Base-by-base conservation (phyloP, 768 basidiomycete genomes). In the Serendipita sp. region DNA sequence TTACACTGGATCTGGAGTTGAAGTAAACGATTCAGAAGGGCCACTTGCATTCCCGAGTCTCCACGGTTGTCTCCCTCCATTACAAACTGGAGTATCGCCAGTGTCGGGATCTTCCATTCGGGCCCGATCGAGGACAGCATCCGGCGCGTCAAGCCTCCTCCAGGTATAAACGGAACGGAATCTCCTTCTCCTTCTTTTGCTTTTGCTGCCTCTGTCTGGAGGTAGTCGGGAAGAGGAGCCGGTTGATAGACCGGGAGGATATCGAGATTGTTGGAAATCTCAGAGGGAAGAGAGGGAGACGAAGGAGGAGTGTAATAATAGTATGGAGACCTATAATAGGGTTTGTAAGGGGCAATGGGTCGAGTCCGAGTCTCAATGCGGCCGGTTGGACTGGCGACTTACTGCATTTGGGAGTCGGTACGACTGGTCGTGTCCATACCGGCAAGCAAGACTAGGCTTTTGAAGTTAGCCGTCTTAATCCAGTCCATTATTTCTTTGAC, bases 1-100 rank as follows among this genome's bases (percentile, higher is more conserved):
- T 41, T 41, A 41, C 38, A 23, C 32, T 16, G 56, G 4, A 60
- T 4, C 8, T 60, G 23, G 32, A 60, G 56, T 23, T 32, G 16
- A n/a, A 60, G 56, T 4, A 60, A 8, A n/a, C n/a, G 23, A 36
- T 60, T 60, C 23, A 60, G 10, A n/a, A 60, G 16, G 56, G 56
- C 56, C 23, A 60, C 23, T 36, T 28, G 16, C 56, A 60, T 60
- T 8, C 56, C 56, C 10, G 89, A 89, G 71, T 92, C 89, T 16
- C 72, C 76, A 65, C 85, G 78, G 69, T 92, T 92, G 72, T 92
- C 90, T 1, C 90, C 89, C 70, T 92, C 89, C 65, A 88, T 76
- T 10, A 83, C 88, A 70, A 88, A 91, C 54, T 88, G 86, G 56
- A 89, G 75, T 8, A 91, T 72, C 15, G 80, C 76, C 0, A 79